Evolutionary conservation across 108 stramenopile genomes (phyloP), one percentile per base, ranked within the genome.

Genomic region (Fistulifera pelliculosa): DNA sequence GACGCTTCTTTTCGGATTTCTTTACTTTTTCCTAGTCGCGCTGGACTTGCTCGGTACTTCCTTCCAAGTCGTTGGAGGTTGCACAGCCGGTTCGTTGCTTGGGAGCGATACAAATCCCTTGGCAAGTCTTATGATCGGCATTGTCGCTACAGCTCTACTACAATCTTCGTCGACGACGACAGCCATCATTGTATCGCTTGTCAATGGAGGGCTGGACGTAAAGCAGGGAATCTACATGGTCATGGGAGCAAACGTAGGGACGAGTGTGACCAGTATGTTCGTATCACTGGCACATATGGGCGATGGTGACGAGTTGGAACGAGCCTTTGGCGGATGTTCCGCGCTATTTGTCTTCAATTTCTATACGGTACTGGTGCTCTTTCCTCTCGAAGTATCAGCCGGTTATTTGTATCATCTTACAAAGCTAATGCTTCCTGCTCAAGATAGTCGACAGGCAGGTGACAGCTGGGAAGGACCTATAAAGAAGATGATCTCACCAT

Each of bases 191-290:
- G 85, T 87, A 23, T 60, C 76, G 23, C 61, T 83, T 41, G 85
- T 83, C 24, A 80, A 64, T 42, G 75, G 56, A 6, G 64, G 71
- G 19, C 27, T 87, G 23, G 16, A 61, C 10, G 81, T 86, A 24
- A 1, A 26, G 7, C 54, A 63, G 31, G 81, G 71, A 16, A 87
- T 87, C 48, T 65, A 65, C 56, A 70, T 87, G 73, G 62, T 87
- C 43, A 87, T 87, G 85, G 85, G 85, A 2, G 81, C 85, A 52
- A 87, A 87, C 63, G 81, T 86, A 28, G 84, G 84, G 38, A 85
- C 83, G 0, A 77, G 72, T 31, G 74, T 83, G 12, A 77, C 81
- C 50, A 79, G 76, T 61, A 76, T 77, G 23, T 79, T 87, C 43
- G 81, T 87, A 44, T 61, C 85, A 26, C 64, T 87, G 55, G 80